These are phyloP conservation scores for Volutella citrinella DNA, from an alignment of 2,329 filamentous ascomycete genomes.

Conservation along the genomic window DNA sequence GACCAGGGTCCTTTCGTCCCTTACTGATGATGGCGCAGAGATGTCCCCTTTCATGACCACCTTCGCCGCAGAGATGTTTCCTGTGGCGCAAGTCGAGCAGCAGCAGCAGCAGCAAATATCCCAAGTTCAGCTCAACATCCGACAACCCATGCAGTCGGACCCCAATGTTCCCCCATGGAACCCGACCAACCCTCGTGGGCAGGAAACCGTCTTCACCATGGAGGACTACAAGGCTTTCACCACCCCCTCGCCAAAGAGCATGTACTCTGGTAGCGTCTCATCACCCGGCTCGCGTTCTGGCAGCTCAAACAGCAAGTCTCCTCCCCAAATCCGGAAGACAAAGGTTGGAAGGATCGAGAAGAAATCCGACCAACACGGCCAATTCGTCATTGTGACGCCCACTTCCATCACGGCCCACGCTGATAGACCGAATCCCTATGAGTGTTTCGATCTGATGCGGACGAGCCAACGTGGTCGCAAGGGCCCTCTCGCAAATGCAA, in stretches of 20 bases:
- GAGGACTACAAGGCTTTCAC: conserved; percentile 40
- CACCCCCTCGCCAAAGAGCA: conserved; percentile 31
- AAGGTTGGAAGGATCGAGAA: conserved; percentile 45
- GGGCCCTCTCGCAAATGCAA: conserved; percentile 52
- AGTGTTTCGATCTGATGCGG: conserved; percentile 53
- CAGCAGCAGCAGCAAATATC: conserved; percentile 23
- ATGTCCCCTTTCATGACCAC: conserved; percentile 28
- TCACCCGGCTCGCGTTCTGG: conserved; percentile 23
- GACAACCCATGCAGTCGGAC: conserved; percentile 34
- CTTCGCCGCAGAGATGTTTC: conserved; percentile 31
- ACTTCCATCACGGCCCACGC: conserved; percentile 50
- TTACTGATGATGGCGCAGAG: conserved; percentile 24
- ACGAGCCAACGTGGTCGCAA: conserved; percentile 54
- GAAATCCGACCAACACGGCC: conserved; percentile 39
- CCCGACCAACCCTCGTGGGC: conserved; percentile 29
- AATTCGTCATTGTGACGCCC: conserved; percentile 55
- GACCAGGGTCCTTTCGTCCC: conserved; percentile 6
- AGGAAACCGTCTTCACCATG: conserved; percentile 34
- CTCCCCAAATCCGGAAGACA: conserved; percentile 40
- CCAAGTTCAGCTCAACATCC: conserved; percentile 34
- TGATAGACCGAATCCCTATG: conserved; percentile 49
- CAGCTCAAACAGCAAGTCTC: conserved; percentile 21
- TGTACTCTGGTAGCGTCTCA: conserved; percentile 30
- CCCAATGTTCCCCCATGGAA: conserved; percentile 42
- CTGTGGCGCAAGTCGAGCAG: conserved; percentile 17